Evolutionary conservation across 2,329 filamentous ascomycete genomes (phyloP).

Genomic region (Aspergillus costaricaensis): DNA sequence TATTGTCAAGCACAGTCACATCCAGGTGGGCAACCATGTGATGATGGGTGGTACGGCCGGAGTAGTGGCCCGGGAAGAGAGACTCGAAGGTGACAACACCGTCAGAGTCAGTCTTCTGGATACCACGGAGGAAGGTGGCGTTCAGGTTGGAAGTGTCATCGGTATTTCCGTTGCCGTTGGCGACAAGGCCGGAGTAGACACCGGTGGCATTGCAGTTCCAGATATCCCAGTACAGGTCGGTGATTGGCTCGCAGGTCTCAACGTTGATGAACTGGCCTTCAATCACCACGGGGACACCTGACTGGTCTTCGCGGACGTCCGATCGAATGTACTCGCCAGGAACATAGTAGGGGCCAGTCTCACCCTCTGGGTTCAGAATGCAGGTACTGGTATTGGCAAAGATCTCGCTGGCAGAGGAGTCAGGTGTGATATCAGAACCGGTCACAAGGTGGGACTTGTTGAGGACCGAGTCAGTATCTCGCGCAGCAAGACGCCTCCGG

Average conservation of each 20-base stretch:
- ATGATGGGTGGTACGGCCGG: constrained; percentile 35
- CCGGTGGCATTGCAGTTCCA: constrained; percentile 39
- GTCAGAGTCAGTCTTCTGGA: constrained; percentile 45
- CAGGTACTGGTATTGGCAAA: constrained; percentile 41
- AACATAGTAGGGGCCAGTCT: constrained; percentile 50
- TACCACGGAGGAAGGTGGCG: constrained; percentile 45
- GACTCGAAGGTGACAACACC: constrained; percentile 46
- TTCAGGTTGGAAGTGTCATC: constrained; percentile 35
- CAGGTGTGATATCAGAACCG: constrained; percentile 19
- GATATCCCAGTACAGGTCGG: constrained; percentile 36
- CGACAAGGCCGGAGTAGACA: constrained; percentile 31
- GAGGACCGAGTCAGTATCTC: constrained; percentile 40
- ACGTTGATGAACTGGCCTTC: constrained; percentile 45
- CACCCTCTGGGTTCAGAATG: constrained; percentile 53
- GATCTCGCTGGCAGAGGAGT: constrained; percentile 23
- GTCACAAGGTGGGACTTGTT: constrained; percentile 44
- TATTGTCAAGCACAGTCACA: constrained; percentile 29
- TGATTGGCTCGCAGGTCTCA: constrained; percentile 42
- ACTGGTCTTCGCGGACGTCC: constrained; percentile 37
- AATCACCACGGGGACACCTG: constrained; percentile 39
- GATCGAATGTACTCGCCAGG: constrained; percentile 41
- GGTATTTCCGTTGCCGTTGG: constrained; percentile 29
- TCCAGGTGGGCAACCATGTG: constrained; percentile 35
- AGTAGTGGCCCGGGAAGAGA: constrained; percentile 49
- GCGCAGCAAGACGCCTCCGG: constrained; percentile 25